Evolutionary conservation across 2,329 filamentous ascomycete genomes (phyloP), one percentile per base, ranked within the genome.

Genomic region (Ambrosiella cleistominuta): DNA sequence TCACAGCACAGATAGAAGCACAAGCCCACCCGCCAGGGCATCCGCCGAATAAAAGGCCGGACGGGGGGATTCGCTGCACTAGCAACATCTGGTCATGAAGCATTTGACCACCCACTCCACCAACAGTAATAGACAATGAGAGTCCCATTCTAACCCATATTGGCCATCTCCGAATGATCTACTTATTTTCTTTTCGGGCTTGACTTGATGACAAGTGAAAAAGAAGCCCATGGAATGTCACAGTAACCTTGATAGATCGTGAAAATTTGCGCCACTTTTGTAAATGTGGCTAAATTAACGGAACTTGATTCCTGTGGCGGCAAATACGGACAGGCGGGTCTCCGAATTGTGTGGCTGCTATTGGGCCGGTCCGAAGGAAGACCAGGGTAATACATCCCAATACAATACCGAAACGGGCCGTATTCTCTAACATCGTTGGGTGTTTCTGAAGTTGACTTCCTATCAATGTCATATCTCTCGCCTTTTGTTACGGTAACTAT

Each of bases 21-120:
- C n/a, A 47, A 47, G 44, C 44, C 44, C 44, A 47, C 42, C 38
- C 55, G n/a, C 39, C 54, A 44, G 11, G 27, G 13, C 54, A 44
- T 56, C 15, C 37, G 56, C 56, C 56, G 56, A 57, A 52, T 57
- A 57, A 57, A 57, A 52, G 56, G 56, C 56, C 56, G 56, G 38
- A 53, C 44, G 13, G 12, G 44, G 44, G 44, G 19, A 17, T 47
- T 27, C 27, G 44, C 44, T 47, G 12, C 44, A 47, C 19, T 15
- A 13, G 19, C 8, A 17, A 17, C 44, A 17, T 17, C 44, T 47
- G 44, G 19, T 7, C 44, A 47, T 8, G n/a, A 47, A 15, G 5
- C 44, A 13, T 47, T 17, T 15, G n/a, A 17, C 44, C 44, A 47
- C 19, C 44, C 44, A 47, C 13, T 47, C n/a, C 13, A 15, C 44